These are phyloP conservation scores for Eucalyptus lansdowneana DNA, from an alignment of 345 rosid species.

Conservation along the genomic window DNA sequence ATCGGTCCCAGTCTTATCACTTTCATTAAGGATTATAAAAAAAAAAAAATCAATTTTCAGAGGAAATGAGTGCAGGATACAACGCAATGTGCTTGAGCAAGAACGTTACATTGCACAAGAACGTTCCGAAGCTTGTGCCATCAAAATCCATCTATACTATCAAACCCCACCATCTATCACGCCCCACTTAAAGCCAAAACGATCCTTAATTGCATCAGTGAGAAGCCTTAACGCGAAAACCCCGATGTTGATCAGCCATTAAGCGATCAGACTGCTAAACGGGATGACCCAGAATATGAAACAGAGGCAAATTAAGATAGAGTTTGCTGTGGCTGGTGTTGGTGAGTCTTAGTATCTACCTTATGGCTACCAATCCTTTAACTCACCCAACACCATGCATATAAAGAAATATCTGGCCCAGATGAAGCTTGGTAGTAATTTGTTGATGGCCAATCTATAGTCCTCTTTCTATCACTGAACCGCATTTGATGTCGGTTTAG, in stretches of 20 bases:
- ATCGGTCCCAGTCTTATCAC: not conserved
- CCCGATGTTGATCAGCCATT: accelerated
- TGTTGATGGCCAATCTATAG: not conserved
- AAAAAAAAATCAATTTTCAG: no score
- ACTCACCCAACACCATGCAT: not conserved
- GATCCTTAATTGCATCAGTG: no score
- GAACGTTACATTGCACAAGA: no score
- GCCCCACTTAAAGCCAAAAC: no score
- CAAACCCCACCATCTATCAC: not conserved
- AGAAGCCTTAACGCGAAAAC: no score
- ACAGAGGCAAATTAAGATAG: no score
- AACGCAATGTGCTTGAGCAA: not conserved
- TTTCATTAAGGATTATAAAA: not conserved
- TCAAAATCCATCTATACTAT: not conserved
- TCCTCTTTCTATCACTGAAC: not conserved
- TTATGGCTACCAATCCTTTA: not conserved
- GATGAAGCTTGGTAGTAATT: not conserved
- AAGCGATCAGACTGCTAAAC: no score
- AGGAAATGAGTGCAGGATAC: not conserved
- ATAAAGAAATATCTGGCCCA: not conserved
- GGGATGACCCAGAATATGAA: no score
- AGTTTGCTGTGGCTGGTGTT: not conserved
- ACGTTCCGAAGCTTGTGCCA: not conserved
- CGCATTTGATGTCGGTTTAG: not conserved
- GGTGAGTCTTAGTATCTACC: not conserved